A percentile compares a stretch with the other conserved stretches of the same genome.
Conservation (phyloP, 2,329 filamentous ascomycete species). For the Exophiala sp. region DNA sequence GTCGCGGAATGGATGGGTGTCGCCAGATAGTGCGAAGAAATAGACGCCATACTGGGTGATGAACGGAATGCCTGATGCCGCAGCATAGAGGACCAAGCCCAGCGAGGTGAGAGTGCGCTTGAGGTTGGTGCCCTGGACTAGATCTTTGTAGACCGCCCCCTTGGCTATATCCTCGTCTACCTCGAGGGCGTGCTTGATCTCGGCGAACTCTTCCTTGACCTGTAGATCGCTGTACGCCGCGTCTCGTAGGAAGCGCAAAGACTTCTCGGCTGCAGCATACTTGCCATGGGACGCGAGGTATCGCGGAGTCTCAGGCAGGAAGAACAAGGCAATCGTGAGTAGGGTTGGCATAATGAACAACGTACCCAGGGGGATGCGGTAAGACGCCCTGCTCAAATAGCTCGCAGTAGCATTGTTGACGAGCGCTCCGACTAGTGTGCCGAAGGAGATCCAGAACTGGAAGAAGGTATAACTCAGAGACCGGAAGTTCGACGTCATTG, state of each 20-base stretch:
- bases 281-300: slow-evolving; percentile 52
- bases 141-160: not conserved
- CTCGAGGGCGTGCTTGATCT: slow-evolving; percentile 36
- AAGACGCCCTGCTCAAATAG: slow-evolving; percentile 45
- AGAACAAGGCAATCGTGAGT: slow-evolving; percentile 57
- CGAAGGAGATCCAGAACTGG: slow-evolving; percentile 71
- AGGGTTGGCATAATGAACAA: slow-evolving; percentile 38
- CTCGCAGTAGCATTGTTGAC: slow-evolving; percentile 55
- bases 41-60: slow-evolving; percentile 15
- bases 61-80: slow-evolving; percentile 7
- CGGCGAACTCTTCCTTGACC: slow-evolving; percentile 44
- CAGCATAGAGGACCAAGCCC: not conserved
- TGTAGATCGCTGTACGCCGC: slow-evolving; percentile 34
- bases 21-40: slow-evolving; percentile 11
- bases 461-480: slow-evolving; percentile 53
- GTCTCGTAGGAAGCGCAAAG: slow-evolving; percentile 49
- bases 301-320: slow-evolving; percentile 66
- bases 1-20: slow-evolving; percentile 6
- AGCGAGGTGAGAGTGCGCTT: slow-evolving; percentile 5
- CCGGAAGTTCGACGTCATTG: slow-evolving; percentile 55
- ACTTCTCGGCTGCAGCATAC: slow-evolving; percentile 44
- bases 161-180: not conserved
- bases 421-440: slow-evolving; percentile 71
- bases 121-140: slow-evolving; percentile 6
- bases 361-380: slow-evolving; percentile 69